Base-by-base conservation (phyloP, 805 yeast genomes). In the Grigorovia transvaalensis region DNA sequence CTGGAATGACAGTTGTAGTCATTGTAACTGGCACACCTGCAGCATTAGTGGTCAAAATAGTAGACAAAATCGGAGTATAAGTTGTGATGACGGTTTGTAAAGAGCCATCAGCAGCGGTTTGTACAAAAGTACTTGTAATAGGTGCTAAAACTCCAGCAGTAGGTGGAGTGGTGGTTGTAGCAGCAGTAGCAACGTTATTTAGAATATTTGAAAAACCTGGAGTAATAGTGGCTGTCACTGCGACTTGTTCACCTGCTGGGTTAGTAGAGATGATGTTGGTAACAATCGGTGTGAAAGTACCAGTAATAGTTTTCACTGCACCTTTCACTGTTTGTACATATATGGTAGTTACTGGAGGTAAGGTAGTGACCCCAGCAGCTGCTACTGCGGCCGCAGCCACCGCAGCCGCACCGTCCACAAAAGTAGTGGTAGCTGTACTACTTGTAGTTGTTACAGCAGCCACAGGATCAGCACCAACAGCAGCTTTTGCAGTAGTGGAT, bases 361-460 rank as follows among this genome's bases (percentile, higher is more conserved):
- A 46, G 30, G 49, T 33, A 1, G 59, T 50, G 1, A 53, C 53
- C 12, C 51, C 49, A 33, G 54, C 48, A 9, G 51, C 49, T 17
- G 73, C 68, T 19, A 63, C 56, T 4, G 74, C 71, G 17, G 74
- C 68, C 29, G 64, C 62, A n/a, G 68, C 64, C 6, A 62, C 45
- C 12, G 62, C 48, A 18, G 62, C 51, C 6, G 58, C 49, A 9
- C 67, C 19, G 23, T 30, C 18, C 9, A 52, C 35, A n/a, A 51
- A 35, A n/a, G 68, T 46, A 9, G 70, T 49, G 6, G 50, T 33
- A n/a, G 61, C 51, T 42, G 68, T 46, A 7, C 59, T 15, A 44
- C 50, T 48, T 18, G 46, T 46, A 18, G 59, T 43, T 8, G 69
- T 42, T 19, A 58, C 35, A 2, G 56, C 62, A 13, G 50, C 47